A percentile compares a stretch with the other conserved stretches of the same genome.
These are phyloP conservation scores for Saccharomycopsis sp. DNA, from an alignment of 805 yeast species.

Conservation along the genomic window DNA sequence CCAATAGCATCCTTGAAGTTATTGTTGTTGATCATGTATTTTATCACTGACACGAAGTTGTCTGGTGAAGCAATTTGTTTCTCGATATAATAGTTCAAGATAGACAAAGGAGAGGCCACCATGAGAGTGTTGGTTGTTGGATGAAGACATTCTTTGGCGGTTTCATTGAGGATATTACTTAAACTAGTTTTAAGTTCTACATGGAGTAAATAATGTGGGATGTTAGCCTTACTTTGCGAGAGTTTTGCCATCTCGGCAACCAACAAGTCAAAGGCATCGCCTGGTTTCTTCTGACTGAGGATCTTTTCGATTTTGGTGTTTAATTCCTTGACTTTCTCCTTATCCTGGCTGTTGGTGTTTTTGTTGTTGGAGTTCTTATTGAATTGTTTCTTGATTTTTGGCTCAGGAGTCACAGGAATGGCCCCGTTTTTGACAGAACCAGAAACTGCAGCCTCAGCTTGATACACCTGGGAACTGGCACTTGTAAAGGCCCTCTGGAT, in stretches of 20 bases:
- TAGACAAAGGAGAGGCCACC: not conserved
- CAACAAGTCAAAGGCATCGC: constrained; percentile 10
- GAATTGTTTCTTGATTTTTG: not conserved
- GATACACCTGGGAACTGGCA: not conserved
- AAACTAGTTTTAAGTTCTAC: not conserved
- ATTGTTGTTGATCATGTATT: constrained; percentile 1
- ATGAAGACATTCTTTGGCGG: constrained; percentile 6
- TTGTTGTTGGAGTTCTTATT: not conserved
- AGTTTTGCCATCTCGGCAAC: not conserved
- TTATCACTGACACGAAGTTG: constrained; percentile 7
- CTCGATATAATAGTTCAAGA: constrained; percentile 7
- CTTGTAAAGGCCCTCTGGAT: not conserved
- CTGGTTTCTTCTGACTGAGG: not conserved
- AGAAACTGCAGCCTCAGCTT: not conserved
- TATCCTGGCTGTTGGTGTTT: not conserved
- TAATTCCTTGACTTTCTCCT: not conserved
- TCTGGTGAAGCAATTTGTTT: constrained; percentile 6
- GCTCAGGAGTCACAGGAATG: not conserved
- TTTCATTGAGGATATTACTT: not conserved
- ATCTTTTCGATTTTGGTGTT: not conserved
- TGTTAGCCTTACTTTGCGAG: not conserved
- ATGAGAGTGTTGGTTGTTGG: constrained; percentile 2
- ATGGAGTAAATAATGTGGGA: not conserved
- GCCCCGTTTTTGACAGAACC: not conserved
- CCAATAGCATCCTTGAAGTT: constrained; percentile 9